A percentile compares a stretch with the other conserved stretches of the same genome.
These are phyloP conservation scores for Ogataea nakhonphanomensis DNA, from an alignment of 805 yeast species.

Conservation along the genomic window DNA sequence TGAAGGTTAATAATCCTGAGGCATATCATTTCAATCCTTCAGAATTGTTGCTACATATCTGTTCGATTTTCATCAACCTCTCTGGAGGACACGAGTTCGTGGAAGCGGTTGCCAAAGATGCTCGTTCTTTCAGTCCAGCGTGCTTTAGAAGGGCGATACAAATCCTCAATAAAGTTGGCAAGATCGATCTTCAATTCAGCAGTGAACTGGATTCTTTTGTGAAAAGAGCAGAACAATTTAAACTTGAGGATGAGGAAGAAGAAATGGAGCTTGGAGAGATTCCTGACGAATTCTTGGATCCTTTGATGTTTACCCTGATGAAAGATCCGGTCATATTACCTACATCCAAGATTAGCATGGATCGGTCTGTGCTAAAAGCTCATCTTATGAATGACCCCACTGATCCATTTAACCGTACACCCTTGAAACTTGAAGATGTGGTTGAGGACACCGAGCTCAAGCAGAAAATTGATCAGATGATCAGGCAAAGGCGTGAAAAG, in stretches of 20 bases:
- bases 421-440: slow-evolving; percentile 85
- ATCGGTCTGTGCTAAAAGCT: slow-evolving; percentile 86
- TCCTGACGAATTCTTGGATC: slow-evolving; percentile 96
- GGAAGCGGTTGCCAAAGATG: slow-evolving; percentile 81
- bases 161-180: slow-evolving; percentile 56
- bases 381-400: slow-evolving; percentile 92
- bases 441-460: slow-evolving; percentile 71
- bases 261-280: slow-evolving; percentile 87
- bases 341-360: slow-evolving; percentile 77
- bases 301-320: slow-evolving; percentile 94
- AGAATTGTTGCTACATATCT: slow-evolving; percentile 60
- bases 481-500: slow-evolving; percentile 37
- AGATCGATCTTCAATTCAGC: slow-evolving; percentile 51
- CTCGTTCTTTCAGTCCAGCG: slow-evolving; percentile 74
- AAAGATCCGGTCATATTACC: slow-evolving; percentile 96
- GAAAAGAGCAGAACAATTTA: slow-evolving; percentile 57
- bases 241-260: slow-evolving; percentile 67
- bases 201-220: slow-evolving; percentile 53
- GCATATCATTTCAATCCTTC: slow-evolving; percentile 82
- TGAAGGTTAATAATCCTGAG: slow-evolving; percentile 82
- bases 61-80: slow-evolving; percentile 74
- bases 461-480: slow-evolving; percentile 57
- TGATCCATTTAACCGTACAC: slow-evolving; percentile 95
- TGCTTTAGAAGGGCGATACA: slow-evolving; percentile 68
- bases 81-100: slow-evolving; percentile 63